Base-by-base conservation (phyloP, 306 rosid genomes). In the Trifolium repens region DNA sequence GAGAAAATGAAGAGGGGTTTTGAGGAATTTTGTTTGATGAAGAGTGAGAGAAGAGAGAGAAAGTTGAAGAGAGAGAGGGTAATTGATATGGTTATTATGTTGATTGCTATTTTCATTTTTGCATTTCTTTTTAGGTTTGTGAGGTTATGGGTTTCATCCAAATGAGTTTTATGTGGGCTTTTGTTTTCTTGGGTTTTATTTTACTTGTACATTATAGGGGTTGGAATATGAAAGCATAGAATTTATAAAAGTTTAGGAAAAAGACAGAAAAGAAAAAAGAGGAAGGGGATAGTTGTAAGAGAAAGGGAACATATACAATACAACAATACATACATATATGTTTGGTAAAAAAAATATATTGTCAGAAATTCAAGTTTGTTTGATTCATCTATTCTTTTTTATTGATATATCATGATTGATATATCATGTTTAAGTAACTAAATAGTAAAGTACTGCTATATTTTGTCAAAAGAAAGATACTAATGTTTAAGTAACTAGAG, bases 41-140 rank as follows among this genome's bases (percentile, higher is more conserved):
- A 69, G 89, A 85, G 60, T 70, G 78, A 86, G 69, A 82, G 69
- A 13, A 87, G 59, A 32, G 88, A 84, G 83, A 81, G 59, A 52
- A 66, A 39, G 54, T 63, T 79, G 68, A 84, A 65, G 85, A 83
- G 57, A 55, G 96, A 92, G 68, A 88, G 17, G 8, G 79, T 82
- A 5, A 8, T 86, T 71, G 99, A 94, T 71, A 19, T 80, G 83
- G 5, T 73, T 6, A 86, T 84, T 75, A 77, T 88, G 71, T 12
- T 78, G 2, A 17, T 79, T 0, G 89, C 88, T 13, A 17, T 84
- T 53, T 5, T 84, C 8, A 12, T 92, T 35, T 85, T 92, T 49
- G 47, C 76, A 0, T 30, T 75, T 2, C 78, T 94, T 15, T 90
- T 79, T 77, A 80, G 82, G 11, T 82, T 85, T 27, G 1, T 86